These are phyloP conservation scores for Aotearoamyces nothofagi DNA, from an alignment of 2,329 filamentous ascomycete species.

Conservation along the genomic window DNA sequence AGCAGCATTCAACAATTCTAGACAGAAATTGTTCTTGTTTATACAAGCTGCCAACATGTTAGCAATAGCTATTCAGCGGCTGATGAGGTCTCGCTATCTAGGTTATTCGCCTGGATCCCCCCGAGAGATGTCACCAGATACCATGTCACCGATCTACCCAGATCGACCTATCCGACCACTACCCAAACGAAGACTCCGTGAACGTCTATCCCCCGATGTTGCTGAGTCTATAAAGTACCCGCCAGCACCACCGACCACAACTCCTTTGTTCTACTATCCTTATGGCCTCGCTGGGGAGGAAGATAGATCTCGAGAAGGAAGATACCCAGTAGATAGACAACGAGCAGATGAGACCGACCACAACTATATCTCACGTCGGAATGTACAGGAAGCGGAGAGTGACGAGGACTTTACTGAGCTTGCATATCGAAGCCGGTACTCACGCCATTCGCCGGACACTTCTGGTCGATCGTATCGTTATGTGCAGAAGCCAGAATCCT, in stretches of 20 bases:
- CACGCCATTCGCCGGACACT: constrained; percentile 31
- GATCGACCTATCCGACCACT: constrained; percentile 87
- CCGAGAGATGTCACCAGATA: constrained; percentile 52
- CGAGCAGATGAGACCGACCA: constrained; percentile 16
- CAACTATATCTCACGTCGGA: constrained; percentile 29
- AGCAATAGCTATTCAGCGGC: constrained; percentile 3
- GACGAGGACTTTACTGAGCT: constrained; percentile 39
- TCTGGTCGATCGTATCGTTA: constrained; percentile 26
- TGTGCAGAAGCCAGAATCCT: constrained; percentile 27
- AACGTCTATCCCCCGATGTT: constrained; percentile 72
- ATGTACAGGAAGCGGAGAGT: constrained; percentile 39
- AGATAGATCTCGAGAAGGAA: constrained; percentile 12
- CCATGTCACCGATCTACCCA: constrained; percentile 66
- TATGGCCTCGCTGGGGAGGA: constrained; percentile 21
- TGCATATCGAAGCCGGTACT: constrained; percentile 20
- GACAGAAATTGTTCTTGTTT: constrained; percentile 2
- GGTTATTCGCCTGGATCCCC: constrained; percentile 18
- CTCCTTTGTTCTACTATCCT: constrained; percentile 65
- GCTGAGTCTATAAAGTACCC: constrained; percentile 74
- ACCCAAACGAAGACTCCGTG: constrained; percentile 76
- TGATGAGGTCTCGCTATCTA: constrained; percentile 12
- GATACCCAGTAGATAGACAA: constrained; percentile 5
- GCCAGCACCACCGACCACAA: constrained; percentile 51
- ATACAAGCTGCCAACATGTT: constrained; percentile 2
- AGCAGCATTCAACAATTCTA: no score